A percentile compares a stretch with the other conserved stretches of the same genome.
Conservation (phyloP, 176 grass and related monocot species). For the Pontederia paniculata region DNA sequence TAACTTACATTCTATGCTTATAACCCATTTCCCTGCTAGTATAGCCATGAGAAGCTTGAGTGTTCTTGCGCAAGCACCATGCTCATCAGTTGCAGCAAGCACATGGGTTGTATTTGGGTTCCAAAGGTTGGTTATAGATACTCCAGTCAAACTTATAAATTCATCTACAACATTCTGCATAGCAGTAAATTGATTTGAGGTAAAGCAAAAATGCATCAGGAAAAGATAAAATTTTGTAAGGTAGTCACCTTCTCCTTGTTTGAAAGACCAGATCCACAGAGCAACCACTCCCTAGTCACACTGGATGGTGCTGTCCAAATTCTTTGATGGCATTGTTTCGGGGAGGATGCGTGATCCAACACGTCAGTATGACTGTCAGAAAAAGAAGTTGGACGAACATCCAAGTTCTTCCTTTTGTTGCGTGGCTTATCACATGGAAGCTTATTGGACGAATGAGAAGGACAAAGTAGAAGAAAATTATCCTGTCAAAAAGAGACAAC, state of each 20-base stretch:
- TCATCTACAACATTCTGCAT: conserved; percentile 57
- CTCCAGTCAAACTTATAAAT: conserved; percentile 48
- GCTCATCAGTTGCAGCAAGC: conserved; percentile 61
- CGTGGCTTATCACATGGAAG: conserved; percentile 69
- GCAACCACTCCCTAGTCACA: conserved; percentile 54
- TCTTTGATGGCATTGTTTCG: conserved; percentile 28
- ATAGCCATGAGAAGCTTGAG: conserved; percentile 94
- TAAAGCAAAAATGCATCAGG: not conserved
- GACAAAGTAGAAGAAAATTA: conserved; percentile 83
- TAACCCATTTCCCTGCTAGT: conserved; percentile 79
- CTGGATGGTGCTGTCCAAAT: conserved; percentile 35
- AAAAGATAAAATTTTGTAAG: not conserved
- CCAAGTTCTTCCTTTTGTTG: conserved; percentile 33
- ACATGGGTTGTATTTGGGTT: conserved; percentile 61
- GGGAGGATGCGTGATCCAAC: conserved; percentile 35
- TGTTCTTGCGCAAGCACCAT: conserved; percentile 62
- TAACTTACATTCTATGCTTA: conserved; percentile 79
- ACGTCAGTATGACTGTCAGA: conserved; percentile 2
- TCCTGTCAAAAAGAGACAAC: conserved; percentile 28
- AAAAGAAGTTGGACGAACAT: not conserved
- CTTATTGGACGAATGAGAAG: conserved; percentile 66
- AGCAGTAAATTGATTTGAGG: conserved; percentile 8
- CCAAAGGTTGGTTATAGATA: conserved; percentile 45
- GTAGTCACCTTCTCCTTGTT: conserved; percentile 48
- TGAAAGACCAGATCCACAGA: conserved; percentile 72